Percentiles rank a stretch among this genome's conserved stretches.
phyloP scores from a whole-genome alignment of 1,284 basidiomycete species.

The Pholiota adiposa region DNA sequence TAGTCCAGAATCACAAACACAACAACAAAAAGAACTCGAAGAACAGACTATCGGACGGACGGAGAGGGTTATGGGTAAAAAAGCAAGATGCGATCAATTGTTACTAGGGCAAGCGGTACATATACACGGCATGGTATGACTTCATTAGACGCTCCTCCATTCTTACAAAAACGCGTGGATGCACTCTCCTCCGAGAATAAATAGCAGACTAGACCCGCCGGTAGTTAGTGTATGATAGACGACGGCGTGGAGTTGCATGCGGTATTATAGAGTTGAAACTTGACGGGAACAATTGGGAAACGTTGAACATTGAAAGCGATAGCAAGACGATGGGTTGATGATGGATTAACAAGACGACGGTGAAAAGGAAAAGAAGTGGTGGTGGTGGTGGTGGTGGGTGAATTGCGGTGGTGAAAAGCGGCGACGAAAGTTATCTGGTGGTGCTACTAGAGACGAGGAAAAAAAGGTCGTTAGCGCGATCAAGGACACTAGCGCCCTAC shows the following conservation, averaged over 20 bases:
- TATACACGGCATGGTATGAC: conserved; percentile 38
- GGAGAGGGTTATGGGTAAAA: conserved; percentile 22
- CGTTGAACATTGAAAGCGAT: conserved; percentile 21
- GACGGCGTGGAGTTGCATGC: conserved; percentile 21
- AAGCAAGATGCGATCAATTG: conserved; percentile 28
- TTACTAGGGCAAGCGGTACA: conserved; percentile 28
- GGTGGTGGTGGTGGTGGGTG: not conserved
- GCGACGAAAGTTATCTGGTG: too few relatives aligned
- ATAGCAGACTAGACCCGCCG: conserved; percentile 23
- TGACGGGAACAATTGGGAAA: conserved; percentile 8
- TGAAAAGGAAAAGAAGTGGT: not conserved
- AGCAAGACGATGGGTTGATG: conserved; percentile 22
- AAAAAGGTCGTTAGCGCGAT: conserved; percentile 3
- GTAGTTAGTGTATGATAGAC: conserved; percentile 19
- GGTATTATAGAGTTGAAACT: conserved; percentile 17
- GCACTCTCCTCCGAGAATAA: conserved; percentile 17
- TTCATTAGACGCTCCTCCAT: conserved; percentile 32
- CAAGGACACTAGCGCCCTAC: conserved; percentile 17
- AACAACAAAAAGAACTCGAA: conserved; percentile 16
- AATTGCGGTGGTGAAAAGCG: conserved; percentile 1
- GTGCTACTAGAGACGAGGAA: not conserved
- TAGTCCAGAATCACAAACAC: not conserved
- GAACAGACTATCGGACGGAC: too few relatives aligned
- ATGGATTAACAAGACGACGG: conserved; percentile 11
- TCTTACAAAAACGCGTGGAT: conserved; percentile 26